Percentiles rank a stretch among this genome's conserved stretches.
Evolutionary conservation across 371 early-diverging fungal genomes (phyloP).

Genomic region (Mucor ambiguus): DNA sequence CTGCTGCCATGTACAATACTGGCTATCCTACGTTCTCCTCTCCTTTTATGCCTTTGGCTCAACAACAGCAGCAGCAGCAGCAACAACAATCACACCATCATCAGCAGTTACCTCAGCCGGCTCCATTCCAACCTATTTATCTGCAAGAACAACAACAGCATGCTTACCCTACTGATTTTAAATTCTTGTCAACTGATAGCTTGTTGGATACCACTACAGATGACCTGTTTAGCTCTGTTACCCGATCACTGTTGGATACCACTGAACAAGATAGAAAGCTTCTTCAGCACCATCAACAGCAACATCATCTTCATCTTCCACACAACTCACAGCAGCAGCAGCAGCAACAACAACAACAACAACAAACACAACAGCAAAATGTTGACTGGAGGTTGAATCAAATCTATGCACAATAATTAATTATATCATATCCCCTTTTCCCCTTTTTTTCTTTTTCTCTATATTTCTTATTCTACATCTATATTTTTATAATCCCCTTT

Average conservation of each 20-base stretch:
- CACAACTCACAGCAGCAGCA: not conserved
- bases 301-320: not conserved
- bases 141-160: slow-evolving; percentile 2
- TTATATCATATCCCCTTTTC: not conserved
- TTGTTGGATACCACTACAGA: slow-evolving; percentile 1
- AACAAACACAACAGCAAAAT: not conserved
- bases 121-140: not conserved
- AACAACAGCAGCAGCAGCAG: not conserved
- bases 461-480: not conserved
- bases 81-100: too few species aligned
- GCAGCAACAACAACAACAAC: slow-evolving; percentile 2
- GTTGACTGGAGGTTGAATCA: slow-evolving; percentile 17
- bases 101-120: not conserved
- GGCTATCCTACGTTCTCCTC: not conserved
- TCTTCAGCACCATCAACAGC: not conserved
- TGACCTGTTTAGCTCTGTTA: not conserved
- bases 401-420: slow-evolving; percentile 16
- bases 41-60: not conserved
- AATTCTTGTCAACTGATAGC: not conserved
- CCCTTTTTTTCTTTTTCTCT: not conserved
- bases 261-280: slow-evolving; percentile 3
- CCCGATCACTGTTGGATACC: slow-evolving; percentile 1
- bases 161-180: not conserved
- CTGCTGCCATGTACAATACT: slow-evolving; percentile 3
- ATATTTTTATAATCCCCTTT: not conserved